Percentiles rank a stretch among this genome's conserved stretches.
These are phyloP conservation scores for Aspergillus sp. DNA, from an alignment of 2,329 filamentous ascomycete genomes.

Conservation along the genomic window DNA sequence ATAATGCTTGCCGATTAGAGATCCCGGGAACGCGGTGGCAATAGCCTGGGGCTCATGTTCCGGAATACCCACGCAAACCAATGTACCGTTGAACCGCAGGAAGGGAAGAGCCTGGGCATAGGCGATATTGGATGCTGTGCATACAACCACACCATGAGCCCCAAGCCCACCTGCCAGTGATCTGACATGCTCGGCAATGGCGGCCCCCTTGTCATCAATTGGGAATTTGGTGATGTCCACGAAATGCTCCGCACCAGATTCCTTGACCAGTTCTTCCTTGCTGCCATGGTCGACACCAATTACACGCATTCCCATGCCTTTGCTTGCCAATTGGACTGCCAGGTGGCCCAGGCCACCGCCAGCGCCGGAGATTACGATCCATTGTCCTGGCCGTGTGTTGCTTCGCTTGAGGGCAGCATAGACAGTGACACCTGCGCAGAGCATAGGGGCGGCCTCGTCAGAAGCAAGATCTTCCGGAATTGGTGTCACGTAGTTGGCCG, in stretches of 20 bases:
- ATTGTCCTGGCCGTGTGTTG: constrained; percentile 55
- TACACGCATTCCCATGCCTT: constrained; percentile 60
- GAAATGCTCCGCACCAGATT: constrained; percentile 63
- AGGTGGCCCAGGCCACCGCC: constrained; percentile 63
- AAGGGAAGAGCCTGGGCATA: constrained; percentile 47
- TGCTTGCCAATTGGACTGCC: constrained; percentile 55
- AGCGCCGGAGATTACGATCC: constrained; percentile 56
- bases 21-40: constrained; percentile 38
- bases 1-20: constrained; percentile 38
- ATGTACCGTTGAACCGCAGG: constrained; percentile 45
- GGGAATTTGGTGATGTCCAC: constrained; percentile 55
- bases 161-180: constrained; percentile 55
- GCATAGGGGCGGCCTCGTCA: constrained; percentile 60
- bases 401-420: constrained; percentile 62
- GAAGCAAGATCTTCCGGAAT: constrained; percentile 59
- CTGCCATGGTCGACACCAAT: constrained; percentile 62
- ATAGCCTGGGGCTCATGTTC: constrained; percentile 43
- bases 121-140: constrained; percentile 46
- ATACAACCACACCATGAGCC: constrained; percentile 57
- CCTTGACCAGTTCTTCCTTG: constrained; percentile 55
- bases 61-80: constrained; percentile 51
- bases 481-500: constrained; percentile 65
- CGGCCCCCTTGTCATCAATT: constrained; percentile 42
- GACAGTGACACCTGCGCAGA: constrained; percentile 65
- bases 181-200: constrained; percentile 52